These are phyloP conservation scores for Torulaspora delbrueckii DNA, from an alignment of 805 yeast genomes.

Conservation along the genomic window DNA sequence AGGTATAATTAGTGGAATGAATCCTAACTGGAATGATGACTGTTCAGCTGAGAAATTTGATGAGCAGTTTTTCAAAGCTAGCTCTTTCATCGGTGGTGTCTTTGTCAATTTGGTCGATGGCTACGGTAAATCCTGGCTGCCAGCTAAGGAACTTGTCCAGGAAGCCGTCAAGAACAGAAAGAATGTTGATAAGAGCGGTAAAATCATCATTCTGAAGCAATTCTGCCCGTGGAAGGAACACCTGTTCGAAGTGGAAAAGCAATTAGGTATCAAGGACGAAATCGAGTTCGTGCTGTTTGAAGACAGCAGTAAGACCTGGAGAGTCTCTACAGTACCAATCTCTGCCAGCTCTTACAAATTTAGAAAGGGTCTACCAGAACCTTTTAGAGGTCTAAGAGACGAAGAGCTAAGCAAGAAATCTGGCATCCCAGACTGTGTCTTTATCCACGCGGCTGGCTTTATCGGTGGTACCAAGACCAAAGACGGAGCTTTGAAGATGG, in stretches of 20 bases:
- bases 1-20: slow-evolving; percentile 67
- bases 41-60: slow-evolving; percentile 64
- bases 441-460: slow-evolving; percentile 94
- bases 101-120: slow-evolving; percentile 63
- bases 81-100: slow-evolving; percentile 75
- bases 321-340: slow-evolving; percentile 91
- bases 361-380: slow-evolving; percentile 82
- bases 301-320: slow-evolving; percentile 69
- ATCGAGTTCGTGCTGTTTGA: slow-evolving; percentile 74
- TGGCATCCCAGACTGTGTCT: slow-evolving; percentile 84
- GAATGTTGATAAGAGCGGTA: slow-evolving; percentile 61
- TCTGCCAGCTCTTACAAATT: slow-evolving; percentile 72
- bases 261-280: slow-evolving; percentile 47
- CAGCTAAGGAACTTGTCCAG: slow-evolving; percentile 75
- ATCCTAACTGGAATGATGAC: slow-evolving; percentile 80
- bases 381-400: slow-evolving; percentile 95
- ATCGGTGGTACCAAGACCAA: slow-evolving; percentile 87
- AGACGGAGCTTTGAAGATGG: slow-evolving; percentile 75
- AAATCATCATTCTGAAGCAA: slow-evolving; percentile 64
- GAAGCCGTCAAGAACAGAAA: slow-evolving; percentile 59
- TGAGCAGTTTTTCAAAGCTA: slow-evolving; percentile 60
- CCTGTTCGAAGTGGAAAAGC: slow-evolving; percentile 65
- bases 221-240: slow-evolving; percentile 97
- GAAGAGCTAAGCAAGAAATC: slow-evolving; percentile 65
- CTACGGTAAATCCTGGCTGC: slow-evolving; percentile 84